Evolutionary conservation across 192 early-diverging fungal genomes (phyloP), one percentile per base, ranked within the genome.

Genomic region (Coemansia reversa): DNA sequence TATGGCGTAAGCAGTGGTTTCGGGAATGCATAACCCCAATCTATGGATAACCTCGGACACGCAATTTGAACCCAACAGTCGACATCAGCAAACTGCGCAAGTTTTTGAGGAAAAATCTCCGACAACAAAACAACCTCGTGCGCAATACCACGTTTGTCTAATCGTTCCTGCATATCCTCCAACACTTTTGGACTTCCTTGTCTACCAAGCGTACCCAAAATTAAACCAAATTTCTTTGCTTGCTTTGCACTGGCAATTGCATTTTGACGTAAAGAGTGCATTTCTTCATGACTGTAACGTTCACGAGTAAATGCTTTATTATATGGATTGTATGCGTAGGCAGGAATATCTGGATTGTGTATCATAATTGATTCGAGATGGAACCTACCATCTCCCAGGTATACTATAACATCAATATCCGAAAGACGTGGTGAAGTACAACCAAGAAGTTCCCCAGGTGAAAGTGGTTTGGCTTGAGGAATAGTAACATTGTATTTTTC

Each of bases 351-450:
- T 0, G 96, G 96, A 67, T 99, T 99, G 59, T 93, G 90, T 52
- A 99, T 97, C 97, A 99, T 97, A 61, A 98, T 95, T 20, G 95
- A 91, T 76, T 99, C 97, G 27, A 99, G 82, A 83, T 99, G 97
- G 75, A 99, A 99, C 42, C 96, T 83, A 3, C 97, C 97, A 65
- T 99, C 97, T 29, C 95, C 97, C 52, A 94, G 74, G 72, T 85
- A 92, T 73, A 96, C 85, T 66, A 94, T 82, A 20, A 84, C 84
- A 75, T 93, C 92, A 50, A 87, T 84, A 22, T 88, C 89, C 1
- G 65, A 69, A 11, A 98, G 70, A 56, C 86, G 88, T 22, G 97
- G 96, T 12, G 94, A 90, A 0, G 97, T 99, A 68, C 97, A 99
- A 1, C 97, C 97, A 7, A 99, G 77, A 11, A 99, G 85, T 69